Evolutionary conservation across 2,329 filamentous ascomycete genomes (phyloP).

Genomic region (Botryosphaeria dothidea): DNA sequence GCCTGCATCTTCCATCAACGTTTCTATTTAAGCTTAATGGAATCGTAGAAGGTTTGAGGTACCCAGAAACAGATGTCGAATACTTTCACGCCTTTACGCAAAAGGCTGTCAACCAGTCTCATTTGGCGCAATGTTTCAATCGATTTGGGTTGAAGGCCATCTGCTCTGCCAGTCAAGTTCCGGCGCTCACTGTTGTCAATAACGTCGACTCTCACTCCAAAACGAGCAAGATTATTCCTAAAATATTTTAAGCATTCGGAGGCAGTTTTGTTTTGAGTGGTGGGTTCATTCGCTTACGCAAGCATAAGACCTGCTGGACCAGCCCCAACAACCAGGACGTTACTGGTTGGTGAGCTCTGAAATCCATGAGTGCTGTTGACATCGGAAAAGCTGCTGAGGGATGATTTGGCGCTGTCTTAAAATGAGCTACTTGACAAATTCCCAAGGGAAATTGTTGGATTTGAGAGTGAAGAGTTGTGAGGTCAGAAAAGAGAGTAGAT

Average conservation of each 20-base stretch:
- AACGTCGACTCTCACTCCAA: slow-evolving; percentile 65
- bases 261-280: not conserved
- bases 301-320: slow-evolving; percentile 47
- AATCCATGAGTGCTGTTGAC: not conserved
- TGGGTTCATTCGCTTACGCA: slow-evolving; percentile 31
- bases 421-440: slow-evolving; percentile 26
- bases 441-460: not conserved
- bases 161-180: slow-evolving; percentile 68
- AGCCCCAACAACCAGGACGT: slow-evolving; percentile 44
- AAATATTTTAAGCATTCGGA: slow-evolving; percentile 19
- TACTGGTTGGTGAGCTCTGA: slow-evolving; percentile 32
- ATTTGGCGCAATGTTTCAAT: slow-evolving; percentile 76
- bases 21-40: not conserved
- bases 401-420: slow-evolving; percentile 25
- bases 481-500: no score
- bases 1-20: slow-evolving; percentile 26
- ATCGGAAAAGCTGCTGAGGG: slow-evolving; percentile 2
- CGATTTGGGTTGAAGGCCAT: slow-evolving; percentile 75
- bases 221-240: slow-evolving; percentile 61
- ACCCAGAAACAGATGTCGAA: slow-evolving; percentile 77
- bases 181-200: slow-evolving; percentile 69
- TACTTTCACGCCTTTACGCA: slow-evolving; percentile 67
- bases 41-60: slow-evolving; percentile 28
- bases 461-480: no score
- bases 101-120: slow-evolving; percentile 65